Evolutionary conservation across 306 rosid species (phyloP).

Genomic region (Quercus alba): DNA sequence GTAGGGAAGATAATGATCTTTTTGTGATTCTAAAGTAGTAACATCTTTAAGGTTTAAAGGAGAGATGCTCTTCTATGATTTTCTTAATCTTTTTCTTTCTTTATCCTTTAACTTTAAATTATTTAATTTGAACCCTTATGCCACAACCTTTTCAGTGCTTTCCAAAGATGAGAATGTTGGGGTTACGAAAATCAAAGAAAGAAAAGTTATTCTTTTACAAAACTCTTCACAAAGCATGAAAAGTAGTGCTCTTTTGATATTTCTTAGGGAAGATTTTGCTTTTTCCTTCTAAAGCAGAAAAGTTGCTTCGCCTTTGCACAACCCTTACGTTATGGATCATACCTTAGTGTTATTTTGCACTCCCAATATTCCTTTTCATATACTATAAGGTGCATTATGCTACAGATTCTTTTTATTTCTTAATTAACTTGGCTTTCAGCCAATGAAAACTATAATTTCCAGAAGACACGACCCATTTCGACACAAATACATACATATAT

Average conservation of each 20-base stretch:
- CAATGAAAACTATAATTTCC: neutral
- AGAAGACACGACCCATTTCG: neutral
- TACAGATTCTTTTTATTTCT: neutral
- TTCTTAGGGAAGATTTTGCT: slow-evolving; percentile 82
- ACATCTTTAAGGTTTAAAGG: slow-evolving; percentile 80
- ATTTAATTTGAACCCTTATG: slow-evolving; percentile 44
- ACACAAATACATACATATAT: neutral
- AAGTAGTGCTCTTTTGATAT: slow-evolving; percentile 89
- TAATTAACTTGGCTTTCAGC: neutral
- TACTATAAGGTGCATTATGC: slow-evolving; percentile 19
- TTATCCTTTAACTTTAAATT: slow-evolving; percentile 25
- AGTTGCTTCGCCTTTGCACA: slow-evolving; percentile 77
- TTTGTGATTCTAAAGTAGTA: slow-evolving; percentile 83
- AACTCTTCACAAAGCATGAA: slow-evolving; percentile 69
- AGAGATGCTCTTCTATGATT: slow-evolving; percentile 65
- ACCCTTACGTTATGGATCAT: slow-evolving; percentile 67
- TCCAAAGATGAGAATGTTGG: slow-evolving; percentile 82
- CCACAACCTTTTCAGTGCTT: slow-evolving; percentile 72
- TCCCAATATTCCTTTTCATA: slow-evolving; percentile 34
- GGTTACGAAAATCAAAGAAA: slow-evolving; percentile 69
- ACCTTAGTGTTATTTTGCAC: slow-evolving; percentile 39
- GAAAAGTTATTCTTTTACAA: slow-evolving; percentile 77
- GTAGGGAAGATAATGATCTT: slow-evolving; percentile 72
- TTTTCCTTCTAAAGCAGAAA: slow-evolving; percentile 60
- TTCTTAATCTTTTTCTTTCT: slow-evolving; percentile 38